Conservation (phyloP, 1,284 basidiomycete species). For the Vanrija sp. region DNA sequence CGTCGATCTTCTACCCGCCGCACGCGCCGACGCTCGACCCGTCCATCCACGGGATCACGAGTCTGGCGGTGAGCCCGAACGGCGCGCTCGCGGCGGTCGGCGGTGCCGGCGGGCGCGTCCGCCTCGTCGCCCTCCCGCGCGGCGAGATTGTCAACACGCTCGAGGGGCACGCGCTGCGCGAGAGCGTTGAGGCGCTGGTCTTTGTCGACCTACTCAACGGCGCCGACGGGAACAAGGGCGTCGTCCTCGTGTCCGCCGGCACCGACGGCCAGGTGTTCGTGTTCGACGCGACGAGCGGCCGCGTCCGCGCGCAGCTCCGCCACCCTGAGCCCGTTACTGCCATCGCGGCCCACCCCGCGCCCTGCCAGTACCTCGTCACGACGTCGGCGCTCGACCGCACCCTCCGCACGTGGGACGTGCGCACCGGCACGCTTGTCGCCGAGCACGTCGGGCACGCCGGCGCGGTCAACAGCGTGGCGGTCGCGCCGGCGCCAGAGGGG, state of each 20-base stretch:
- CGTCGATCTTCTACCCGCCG: slow-evolving; percentile 47
- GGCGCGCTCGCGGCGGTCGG: slow-evolving; percentile 86
- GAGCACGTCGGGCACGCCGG: slow-evolving; percentile 81
- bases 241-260: slow-evolving; percentile 73
- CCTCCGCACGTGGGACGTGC: slow-evolving; percentile 87
- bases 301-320: slow-evolving; percentile 63
- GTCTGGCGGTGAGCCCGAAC: slow-evolving; percentile 75
- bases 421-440: slow-evolving; percentile 71
- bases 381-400: slow-evolving; percentile 81
- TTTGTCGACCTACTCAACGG: slow-evolving; percentile 73
- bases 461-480: slow-evolving; percentile 69
- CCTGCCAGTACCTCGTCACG: slow-evolving; percentile 65
- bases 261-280: slow-evolving; percentile 92
- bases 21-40: slow-evolving; percentile 57
- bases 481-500: slow-evolving; percentile 50
- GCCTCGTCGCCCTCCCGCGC: slow-evolving; percentile 78
- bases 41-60: slow-evolving; percentile 69
- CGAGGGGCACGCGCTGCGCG: slow-evolving; percentile 77
- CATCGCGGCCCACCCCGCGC: slow-evolving; percentile 66
- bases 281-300: slow-evolving; percentile 85
- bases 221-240: slow-evolving; percentile 55
- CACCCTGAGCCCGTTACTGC: slow-evolving; percentile 75
- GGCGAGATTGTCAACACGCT: slow-evolving; percentile 68
- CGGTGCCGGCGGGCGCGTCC: slow-evolving; percentile 73
- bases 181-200: slow-evolving; percentile 82